phyloP scores from a whole-genome alignment of 768 basidiomycete genomes.

The Tricholoma flavovirens region DNA sequence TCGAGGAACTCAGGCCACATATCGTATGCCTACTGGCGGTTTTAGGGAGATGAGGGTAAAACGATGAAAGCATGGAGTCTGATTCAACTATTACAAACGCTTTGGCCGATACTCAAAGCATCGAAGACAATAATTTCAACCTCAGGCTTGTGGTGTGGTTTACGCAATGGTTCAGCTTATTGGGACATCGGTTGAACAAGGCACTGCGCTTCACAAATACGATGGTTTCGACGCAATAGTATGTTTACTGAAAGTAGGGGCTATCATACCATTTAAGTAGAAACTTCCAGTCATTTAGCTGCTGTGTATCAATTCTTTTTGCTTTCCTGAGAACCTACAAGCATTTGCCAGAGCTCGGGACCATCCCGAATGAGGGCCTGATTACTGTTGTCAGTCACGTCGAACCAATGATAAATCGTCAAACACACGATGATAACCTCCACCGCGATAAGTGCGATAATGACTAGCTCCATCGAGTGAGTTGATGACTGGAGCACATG shows the following conservation, averaged over 20 bases:
- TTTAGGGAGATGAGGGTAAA: no score
- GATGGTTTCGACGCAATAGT: background rate
- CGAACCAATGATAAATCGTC: background rate
- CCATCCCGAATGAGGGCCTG: slow-evolving; percentile 75
- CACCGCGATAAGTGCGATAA: slow-evolving; percentile 90
- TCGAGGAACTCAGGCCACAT: no score
- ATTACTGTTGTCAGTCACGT: background rate
- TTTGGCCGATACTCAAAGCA: no score
- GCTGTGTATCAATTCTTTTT: slow-evolving; percentile 6
- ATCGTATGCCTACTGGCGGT: no score
- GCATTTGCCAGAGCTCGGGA: slow-evolving; percentile 67
- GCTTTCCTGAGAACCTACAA: slow-evolving; percentile 28
- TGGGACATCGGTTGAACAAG: no score
- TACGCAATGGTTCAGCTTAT: no score
- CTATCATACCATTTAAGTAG: background rate
- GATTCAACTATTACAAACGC: no score
- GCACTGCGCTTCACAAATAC: no score
- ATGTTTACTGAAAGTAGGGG: background rate
- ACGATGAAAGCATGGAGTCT: no score
- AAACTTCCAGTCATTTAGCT: background rate
- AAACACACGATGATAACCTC: slow-evolving; percentile 83
- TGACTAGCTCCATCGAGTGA: slow-evolving; percentile 93
- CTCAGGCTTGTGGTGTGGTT: no score
- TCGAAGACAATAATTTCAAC: no score
- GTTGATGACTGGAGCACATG: slow-evolving; percentile 59